A percentile compares a stretch with the other conserved stretches of the same genome.
phyloP scores from a whole-genome alignment of 2,329 filamentous ascomycete genomes.

The Exophiala oligosperma region DNA sequence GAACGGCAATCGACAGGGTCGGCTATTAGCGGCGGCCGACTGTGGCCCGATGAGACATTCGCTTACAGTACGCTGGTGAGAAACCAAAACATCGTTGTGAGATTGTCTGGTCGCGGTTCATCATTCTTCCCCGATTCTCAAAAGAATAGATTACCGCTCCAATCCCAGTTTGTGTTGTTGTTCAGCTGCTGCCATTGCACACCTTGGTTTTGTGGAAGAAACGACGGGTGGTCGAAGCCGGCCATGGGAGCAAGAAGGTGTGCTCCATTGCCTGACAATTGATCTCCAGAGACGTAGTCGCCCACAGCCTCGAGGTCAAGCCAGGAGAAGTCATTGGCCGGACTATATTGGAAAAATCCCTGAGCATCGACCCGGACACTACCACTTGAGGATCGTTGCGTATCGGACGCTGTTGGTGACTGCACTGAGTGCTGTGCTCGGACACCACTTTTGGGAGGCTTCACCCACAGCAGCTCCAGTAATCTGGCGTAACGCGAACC shows the following conservation, averaged over 20 bases:
- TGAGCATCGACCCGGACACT: conserved; percentile 28
- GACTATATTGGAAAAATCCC: conserved; percentile 42
- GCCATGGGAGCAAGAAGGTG: conserved; percentile 23
- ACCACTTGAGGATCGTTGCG: conserved; percentile 34
- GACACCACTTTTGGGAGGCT: conserved; percentile 30
- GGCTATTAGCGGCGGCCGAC: conserved; percentile 18
- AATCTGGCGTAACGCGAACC: conserved; percentile 63
- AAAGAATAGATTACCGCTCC: conserved; percentile 33
- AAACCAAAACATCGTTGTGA: background rate
- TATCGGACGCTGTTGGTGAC: conserved; percentile 31
- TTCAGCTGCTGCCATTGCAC: conserved; percentile 38
- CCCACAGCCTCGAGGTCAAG: conserved; percentile 61
- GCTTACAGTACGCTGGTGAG: background rate
- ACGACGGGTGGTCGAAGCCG: conserved; percentile 18
- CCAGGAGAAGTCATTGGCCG: conserved; percentile 62
- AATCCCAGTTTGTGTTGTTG: conserved; percentile 38
- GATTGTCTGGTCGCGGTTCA: no score
- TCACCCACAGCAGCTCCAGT: conserved; percentile 60
- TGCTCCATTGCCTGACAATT: conserved; percentile 23
- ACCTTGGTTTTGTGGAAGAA: conserved; percentile 18
- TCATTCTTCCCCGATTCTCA: conserved; percentile 11
- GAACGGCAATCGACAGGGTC: background rate
- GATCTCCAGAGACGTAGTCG: conserved; percentile 54
- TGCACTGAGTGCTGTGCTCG: conserved; percentile 26
- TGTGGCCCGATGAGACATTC: background rate